Evolutionary conservation across 2,329 filamentous ascomycete genomes (phyloP).

Genomic region (Aspergillus cejpii): DNA sequence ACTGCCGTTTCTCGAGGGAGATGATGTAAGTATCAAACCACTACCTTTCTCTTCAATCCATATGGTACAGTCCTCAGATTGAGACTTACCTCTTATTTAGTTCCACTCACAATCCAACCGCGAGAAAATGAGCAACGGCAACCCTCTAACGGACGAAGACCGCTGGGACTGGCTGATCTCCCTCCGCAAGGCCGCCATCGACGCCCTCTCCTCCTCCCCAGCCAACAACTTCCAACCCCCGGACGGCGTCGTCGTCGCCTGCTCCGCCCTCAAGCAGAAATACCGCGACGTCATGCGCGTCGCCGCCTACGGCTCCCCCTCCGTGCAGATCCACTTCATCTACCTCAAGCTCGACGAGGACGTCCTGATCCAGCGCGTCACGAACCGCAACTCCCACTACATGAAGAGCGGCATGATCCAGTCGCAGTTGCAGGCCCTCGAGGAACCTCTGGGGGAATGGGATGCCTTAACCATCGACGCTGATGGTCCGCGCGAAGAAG

Average conservation of each 20-base stretch:
- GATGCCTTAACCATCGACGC: conserved; percentile 67
- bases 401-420: conserved; percentile 96
- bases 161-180: conserved; percentile 94
- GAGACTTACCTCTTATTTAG: too few species aligned
- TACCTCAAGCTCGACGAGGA: conserved; percentile 76
- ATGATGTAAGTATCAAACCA: conserved; percentile 56
- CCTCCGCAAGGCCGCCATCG: conserved; percentile 58
- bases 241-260: conserved; percentile 83
- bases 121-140: conserved; percentile 81
- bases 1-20: conserved; percentile 69
- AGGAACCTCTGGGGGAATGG: conserved; percentile 67
- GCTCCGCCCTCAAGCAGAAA: conserved; percentile 92
- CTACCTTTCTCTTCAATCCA: neutral
- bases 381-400: conserved; percentile 72
- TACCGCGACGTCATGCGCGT: conserved; percentile 89
- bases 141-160: conserved; percentile 83
- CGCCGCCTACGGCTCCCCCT: conserved; percentile 66
- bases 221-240: conserved; percentile 45
- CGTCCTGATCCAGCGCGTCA: conserved; percentile 68
- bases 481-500: conserved; percentile 48
- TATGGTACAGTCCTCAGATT: too few species aligned
- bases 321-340: conserved; percentile 81
- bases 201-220: conserved; percentile 41
- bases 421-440: conserved; percentile 83
- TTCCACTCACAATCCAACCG: conserved; percentile 60